A percentile compares a stretch with the other conserved stretches of the same genome.
Evolutionary conservation across 2,329 filamentous ascomycete genomes (phyloP).

Genomic region (Periconia digitata): DNA sequence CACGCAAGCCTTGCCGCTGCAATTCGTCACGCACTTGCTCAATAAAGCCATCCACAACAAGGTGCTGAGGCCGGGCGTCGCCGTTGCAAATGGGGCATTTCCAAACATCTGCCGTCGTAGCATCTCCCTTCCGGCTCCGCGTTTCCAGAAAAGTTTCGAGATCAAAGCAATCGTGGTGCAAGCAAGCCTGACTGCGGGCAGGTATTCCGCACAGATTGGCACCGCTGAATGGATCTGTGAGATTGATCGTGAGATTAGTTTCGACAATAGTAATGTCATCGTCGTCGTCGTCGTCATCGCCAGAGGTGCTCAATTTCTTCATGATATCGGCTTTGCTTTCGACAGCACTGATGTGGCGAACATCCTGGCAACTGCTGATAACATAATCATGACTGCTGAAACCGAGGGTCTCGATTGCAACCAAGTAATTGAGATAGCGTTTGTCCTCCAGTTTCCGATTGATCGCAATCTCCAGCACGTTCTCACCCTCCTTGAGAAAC

Average conservation of each 20-base stretch:
- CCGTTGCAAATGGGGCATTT: conserved; percentile 79
- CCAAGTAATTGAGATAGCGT: conserved; percentile 52
- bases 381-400: conserved; percentile 50
- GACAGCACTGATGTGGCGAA: conserved; percentile 44
- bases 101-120: conserved; percentile 68
- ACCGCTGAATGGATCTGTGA: conserved; percentile 51
- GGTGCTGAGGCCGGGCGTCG: conserved; percentile 73
- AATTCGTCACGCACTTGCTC: conserved; percentile 61
- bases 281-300: conserved; percentile 61
- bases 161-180: conserved; percentile 88
- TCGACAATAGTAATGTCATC: conserved; percentile 49
- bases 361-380: conserved; percentile 22
- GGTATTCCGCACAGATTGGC: conserved; percentile 65
- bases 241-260: conserved; percentile 44
- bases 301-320: conserved; percentile 44
- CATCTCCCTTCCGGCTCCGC: conserved; percentile 22
- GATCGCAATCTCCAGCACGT: conserved; percentile 58
- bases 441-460: conserved; percentile 33
- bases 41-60: conserved; percentile 77
- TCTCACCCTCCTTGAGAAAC: conserved; percentile 60
- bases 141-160: conserved; percentile 73
- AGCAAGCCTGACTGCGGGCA: conserved; percentile 69
- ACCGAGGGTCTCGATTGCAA: conserved; percentile 72
- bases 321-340: conserved; percentile 62
- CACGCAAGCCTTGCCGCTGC: conserved; percentile 49